Base-by-base conservation (phyloP, 164 flowering plant genomes). In the Taxillus chinensis region DNA sequence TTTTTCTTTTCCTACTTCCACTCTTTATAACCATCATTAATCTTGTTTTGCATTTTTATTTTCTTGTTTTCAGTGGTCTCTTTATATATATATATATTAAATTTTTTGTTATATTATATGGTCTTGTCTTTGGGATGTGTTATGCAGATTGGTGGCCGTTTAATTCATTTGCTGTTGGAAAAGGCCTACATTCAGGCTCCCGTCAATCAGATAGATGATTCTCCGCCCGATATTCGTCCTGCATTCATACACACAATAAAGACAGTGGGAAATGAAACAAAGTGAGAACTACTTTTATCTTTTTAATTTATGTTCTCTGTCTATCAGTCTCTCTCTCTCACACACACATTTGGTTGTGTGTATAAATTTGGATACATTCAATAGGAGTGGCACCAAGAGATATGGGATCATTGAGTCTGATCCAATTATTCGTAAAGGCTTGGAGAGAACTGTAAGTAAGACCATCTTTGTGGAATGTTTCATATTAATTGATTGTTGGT, bases 331-430 rank as follows among this genome's bases (percentile, higher is more conserved):
- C 57, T 54, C 57, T 54, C 12, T 54, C 57, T 54, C 51, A 8
- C 13, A 8, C 12, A 8, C 51, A 8, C 51, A 8, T 27, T 3
- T 54, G 3, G 39, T 54, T 7, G 13, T 49, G 10, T 49, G 6
- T 12, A 49, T 49, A 12, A n/a, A 52, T 15, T n/a, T 52, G 5
- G 17, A 9, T 54, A 37, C 37, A 14, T 17, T 8, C 3, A 2
- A 2, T 58, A 58, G 46, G 45, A 40, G 6, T 45, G 5, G 45
- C 12, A 13, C 40, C 45, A 39, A 11, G 45, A 40, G 46, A 16
- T 58, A 58, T 58, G 86, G 86, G 11, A 77, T 79, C 57, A 82
- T 82, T 45, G 79, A 78, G 62, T 82, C 83, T 67, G 86, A 82
- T 55, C 81, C 82, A 14, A 64, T 80, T 27, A 76, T 82, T 63